phyloP scores from a whole-genome alignment of 108 stramenopile genomes.

The Nannochloropsis oceanica region DNA sequence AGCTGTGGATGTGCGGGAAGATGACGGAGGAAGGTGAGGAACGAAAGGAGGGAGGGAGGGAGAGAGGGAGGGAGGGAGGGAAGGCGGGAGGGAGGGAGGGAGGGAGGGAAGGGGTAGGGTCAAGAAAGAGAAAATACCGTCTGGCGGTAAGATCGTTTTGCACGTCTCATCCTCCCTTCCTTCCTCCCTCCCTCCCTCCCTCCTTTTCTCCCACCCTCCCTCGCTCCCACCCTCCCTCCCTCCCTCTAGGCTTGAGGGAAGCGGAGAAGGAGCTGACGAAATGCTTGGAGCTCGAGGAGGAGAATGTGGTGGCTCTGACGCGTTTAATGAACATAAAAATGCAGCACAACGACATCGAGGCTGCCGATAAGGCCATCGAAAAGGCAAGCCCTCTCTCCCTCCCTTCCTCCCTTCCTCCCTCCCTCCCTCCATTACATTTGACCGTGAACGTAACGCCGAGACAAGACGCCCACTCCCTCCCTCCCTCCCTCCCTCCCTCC shows the following conservation, averaged over 20 bases:
- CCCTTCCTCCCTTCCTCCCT: neutral
- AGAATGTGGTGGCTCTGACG: neutral
- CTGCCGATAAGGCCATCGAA: neutral
- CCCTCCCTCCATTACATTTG: neutral
- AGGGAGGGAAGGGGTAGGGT: neutral
- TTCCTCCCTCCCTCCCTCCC: neutral
- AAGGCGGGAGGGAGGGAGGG: neutral
- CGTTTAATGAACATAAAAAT: neutral
- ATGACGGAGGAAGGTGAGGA: neutral
- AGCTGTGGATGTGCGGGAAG: neutral
- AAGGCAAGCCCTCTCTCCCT: neutral
- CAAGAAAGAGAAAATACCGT: neutral
- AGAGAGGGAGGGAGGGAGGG: neutral
- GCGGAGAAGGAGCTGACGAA: neutral
- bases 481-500: neutral
- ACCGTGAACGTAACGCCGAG: too few species aligned
- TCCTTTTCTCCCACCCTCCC: neutral
- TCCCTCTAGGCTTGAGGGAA: neutral
- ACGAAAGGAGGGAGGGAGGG: too few species aligned
- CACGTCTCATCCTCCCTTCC: neutral
- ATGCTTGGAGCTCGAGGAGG: neutral
- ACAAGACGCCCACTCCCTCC: neutral
- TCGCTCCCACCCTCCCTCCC: neutral
- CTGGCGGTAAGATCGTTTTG: too few species aligned
- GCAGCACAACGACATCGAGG: neutral